Base-by-base conservation (phyloP, 768 basidiomycete genomes). In the Pleurotus cornucopiae region DNA sequence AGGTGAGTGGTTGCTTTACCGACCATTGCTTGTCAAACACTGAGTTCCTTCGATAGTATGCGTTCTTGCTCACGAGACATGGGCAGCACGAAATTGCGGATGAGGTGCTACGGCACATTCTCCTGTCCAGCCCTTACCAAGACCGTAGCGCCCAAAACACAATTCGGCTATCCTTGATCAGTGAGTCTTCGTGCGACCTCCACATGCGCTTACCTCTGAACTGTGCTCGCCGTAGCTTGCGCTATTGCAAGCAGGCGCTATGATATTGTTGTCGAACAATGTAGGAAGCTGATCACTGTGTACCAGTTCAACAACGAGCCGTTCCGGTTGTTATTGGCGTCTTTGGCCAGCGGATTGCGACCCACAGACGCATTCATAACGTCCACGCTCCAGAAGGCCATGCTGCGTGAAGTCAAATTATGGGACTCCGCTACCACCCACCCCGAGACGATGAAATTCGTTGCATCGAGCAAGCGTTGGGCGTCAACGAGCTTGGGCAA, bases 281-380 rank as follows among this genome's bases (percentile, higher is more conserved):
- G 80, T 30, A 83, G 93, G 21, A 88, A 88, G 59, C 71, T 98
- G 30, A 83, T 90, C 56, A 84, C 80, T 30, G 71, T 73, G 0
- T 76, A 93, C 64, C 93, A 96, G 64, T 94, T 91, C 74, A 88
- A 94, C 64, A 89, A 93, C 53, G 92, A 95, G 41, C 88, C 93
- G 0, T 71, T 89, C 11, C 85, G 92, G 5, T 78, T 98, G 47
- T 77, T 96, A 18, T 65, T 88, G 3, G 87, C 88, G 0, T 81
- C 82, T 0, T 78, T 97, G 3, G 83, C 86, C 0, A 85, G 86
- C 57, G 91, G 92, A 0, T 62, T 88, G 3, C 77, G 77, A 23
- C 76, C 88, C 2, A 84, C 87, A 0, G 89, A 91, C 58, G 80
- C 87, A 0, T 91, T 94, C 71, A 86, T 90, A 60, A 82, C 82